Evolutionary conservation across 1,139 yeast genomes (phyloP), one percentile per base, ranked within the genome.

Genomic region (Yamadazyma dushanensis): DNA sequence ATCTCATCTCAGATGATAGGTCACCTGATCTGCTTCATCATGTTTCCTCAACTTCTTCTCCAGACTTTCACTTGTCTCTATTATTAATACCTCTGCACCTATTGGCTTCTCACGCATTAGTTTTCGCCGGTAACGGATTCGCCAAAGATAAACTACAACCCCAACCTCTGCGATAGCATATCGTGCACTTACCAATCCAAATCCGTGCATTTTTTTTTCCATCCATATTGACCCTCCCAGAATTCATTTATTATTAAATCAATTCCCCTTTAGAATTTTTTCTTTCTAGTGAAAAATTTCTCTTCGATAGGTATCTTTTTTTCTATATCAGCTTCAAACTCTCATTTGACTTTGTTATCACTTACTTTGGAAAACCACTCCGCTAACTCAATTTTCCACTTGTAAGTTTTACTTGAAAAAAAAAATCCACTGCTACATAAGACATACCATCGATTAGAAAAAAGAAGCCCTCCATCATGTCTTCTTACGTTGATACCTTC

Each of bases 401-500:
- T 5, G n/a, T 23, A 26, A 16, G 16, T 13, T 11, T 29, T 13
- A 27, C 17, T 27, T 8, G 21, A 7, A 19, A 9, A 19, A n/a
- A n/a, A n/a, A n/a, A n/a, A n/a, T n/a, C n/a, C n/a, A n/a, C n/a
- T n/a, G n/a, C n/a, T n/a, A n/a, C n/a, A n/a, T n/a, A n/a, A n/a
- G n/a, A n/a, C n/a, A n/a, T n/a, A 10, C 24, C 14, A 11, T 25
- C 17, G 17, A 25, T 15, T 8, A 15, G 16, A 15, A 13, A 8
- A 16, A 23, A 5, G 8, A 7, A 22, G 8, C 8, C n/a, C n/a
- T 16, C 10, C 18, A 16, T 8, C 20, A 26, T 26, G 29, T 15
- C 19, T 26, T 66, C 72, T 27, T 70, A 68, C 56, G 66, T 68
- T 29, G 70, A 63, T 64, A 44, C 36, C 9, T 66, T 66, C 47